A percentile compares a stretch with the other conserved stretches of the same genome.
These are phyloP conservation scores for Pleodorina starrii DNA, from an alignment of 139 green algal genomes.

Conservation along the genomic window DNA sequence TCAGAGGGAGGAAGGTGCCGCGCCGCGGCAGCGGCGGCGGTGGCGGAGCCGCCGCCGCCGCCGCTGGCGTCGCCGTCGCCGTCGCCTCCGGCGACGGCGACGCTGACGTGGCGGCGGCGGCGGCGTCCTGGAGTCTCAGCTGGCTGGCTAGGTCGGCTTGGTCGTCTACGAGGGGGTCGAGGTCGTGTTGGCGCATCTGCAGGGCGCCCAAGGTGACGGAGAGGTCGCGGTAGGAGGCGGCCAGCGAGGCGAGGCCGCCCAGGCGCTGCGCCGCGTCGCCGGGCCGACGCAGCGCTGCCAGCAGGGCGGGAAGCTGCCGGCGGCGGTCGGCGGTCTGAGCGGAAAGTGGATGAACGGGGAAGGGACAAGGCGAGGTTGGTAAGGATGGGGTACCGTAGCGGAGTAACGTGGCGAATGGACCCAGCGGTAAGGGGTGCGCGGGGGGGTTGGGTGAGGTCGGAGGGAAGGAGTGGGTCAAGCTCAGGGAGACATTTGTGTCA, in stretches of 20 bases:
- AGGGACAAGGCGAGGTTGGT: not conserved
- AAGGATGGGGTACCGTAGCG: too few species aligned
- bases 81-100: not conserved
- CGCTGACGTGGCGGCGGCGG: not conserved
- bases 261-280: conserved; percentile 20
- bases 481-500: too few species aligned
- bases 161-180: not conserved
- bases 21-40: not conserved
- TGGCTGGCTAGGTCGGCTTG: conserved; percentile 1
- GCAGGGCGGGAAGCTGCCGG: conserved; percentile 12
- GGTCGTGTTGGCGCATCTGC: not conserved
- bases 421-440: too few species aligned
- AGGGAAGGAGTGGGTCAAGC: too few species aligned
- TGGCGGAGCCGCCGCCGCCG: not conserved
- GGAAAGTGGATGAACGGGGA: too few species aligned
- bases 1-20: conserved; percentile 29
- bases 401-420: too few species aligned
- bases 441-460: too few species aligned
- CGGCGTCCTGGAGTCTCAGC: not conserved
- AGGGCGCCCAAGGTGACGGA: not conserved
- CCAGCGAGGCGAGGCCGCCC: not conserved
- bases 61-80: not conserved
- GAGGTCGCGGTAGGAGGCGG: conserved; percentile 33
- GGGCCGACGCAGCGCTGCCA: not conserved
- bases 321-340: conserved; percentile 13